A percentile compares a stretch with the other conserved stretches of the same genome.
Evolutionary conservation across 192 early-diverging fungal species (phyloP).

Genomic region (Podila clonocystis): DNA sequence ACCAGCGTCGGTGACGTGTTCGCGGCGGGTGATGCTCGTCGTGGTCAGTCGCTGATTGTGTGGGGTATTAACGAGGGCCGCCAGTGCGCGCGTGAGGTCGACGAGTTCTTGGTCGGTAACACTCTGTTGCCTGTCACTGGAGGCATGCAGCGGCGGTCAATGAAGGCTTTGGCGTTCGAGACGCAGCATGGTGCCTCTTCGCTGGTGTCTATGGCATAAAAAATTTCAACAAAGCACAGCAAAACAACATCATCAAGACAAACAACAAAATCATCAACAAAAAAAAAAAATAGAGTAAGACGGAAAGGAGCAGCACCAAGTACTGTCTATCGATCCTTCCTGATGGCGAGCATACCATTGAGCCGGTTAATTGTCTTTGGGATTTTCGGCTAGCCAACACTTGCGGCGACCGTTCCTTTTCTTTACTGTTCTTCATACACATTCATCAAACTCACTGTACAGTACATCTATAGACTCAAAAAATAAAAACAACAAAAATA

Average conservation of each 20-base stretch:
- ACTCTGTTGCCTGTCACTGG: slow-evolving; percentile 90
- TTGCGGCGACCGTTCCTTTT: not conserved
- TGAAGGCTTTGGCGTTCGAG: slow-evolving; percentile 49
- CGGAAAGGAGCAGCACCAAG: not conserved
- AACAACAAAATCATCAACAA: not conserved
- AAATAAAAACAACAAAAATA: not conserved
- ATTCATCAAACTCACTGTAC: not conserved
- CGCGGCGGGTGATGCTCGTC: slow-evolving; percentile 97
- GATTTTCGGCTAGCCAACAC: not conserved
- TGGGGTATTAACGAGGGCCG: slow-evolving; percentile 99
- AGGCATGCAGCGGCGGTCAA: slow-evolving; percentile 77
- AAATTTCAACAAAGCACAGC: not conserved
- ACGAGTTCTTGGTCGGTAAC: slow-evolving; percentile 81
- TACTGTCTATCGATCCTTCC: not conserved
- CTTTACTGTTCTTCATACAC: not conserved
- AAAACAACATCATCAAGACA: slow-evolving; percentile 3
- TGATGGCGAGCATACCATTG: slow-evolving; percentile 1
- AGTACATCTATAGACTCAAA: not conserved
- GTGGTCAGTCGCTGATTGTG: slow-evolving; percentile 95
- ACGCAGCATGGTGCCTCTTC: slow-evolving; percentile 2
- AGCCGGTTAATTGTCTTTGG: not conserved
- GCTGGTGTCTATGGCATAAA: slow-evolving; percentile 15
- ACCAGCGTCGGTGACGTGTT: slow-evolving; percentile 86
- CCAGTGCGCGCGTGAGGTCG: slow-evolving; percentile 92
- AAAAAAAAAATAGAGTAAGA: not conserved